Conservation (phyloP, 352 stramenopile species). For the Globisporangium irregulare region DNA sequence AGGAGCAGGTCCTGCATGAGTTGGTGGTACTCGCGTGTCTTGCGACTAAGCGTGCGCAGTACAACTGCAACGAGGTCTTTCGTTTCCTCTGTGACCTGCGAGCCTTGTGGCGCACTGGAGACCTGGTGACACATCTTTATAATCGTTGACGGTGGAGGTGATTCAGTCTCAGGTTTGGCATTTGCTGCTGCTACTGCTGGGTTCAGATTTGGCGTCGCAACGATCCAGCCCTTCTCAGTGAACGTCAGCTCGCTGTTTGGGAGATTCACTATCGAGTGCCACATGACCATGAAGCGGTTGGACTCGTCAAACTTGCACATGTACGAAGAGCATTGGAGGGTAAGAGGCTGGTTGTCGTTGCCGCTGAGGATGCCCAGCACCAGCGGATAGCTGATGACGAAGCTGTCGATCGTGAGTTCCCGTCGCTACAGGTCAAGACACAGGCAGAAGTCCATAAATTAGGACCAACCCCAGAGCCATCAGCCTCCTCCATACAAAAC, state of each 20-base stretch:
- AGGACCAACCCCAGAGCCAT: not conserved
- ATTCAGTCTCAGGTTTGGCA: not conserved
- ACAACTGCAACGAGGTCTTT: not conserved
- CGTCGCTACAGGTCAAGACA: conserved; percentile 3
- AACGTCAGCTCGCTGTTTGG: not conserved
- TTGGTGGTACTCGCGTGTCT: conserved; percentile 10
- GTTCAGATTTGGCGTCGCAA: not conserved
- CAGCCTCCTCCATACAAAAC: not conserved
- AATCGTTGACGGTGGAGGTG: not conserved
- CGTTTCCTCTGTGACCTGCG: not conserved
- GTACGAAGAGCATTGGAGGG: conserved; percentile 10
- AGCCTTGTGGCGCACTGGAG: not conserved
- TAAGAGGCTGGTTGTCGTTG: not conserved
- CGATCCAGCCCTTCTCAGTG: conserved; percentile 10
- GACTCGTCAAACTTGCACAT: conserved; percentile 15
- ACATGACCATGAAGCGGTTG: conserved; percentile 6
- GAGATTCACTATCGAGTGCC: not conserved
- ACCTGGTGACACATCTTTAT: conserved; percentile 14
- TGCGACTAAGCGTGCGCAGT: conserved; percentile 3
- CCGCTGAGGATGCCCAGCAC: not conserved
- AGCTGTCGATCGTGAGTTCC: not conserved
- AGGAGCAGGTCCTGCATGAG: conserved; percentile 8
- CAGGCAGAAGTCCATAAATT: not conserved
- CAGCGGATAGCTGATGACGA: conserved; percentile 3
- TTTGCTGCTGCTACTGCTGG: not conserved